Conservation (phyloP, 2,329 filamentous ascomycete genomes). For the Penicillium sp. region DNA sequence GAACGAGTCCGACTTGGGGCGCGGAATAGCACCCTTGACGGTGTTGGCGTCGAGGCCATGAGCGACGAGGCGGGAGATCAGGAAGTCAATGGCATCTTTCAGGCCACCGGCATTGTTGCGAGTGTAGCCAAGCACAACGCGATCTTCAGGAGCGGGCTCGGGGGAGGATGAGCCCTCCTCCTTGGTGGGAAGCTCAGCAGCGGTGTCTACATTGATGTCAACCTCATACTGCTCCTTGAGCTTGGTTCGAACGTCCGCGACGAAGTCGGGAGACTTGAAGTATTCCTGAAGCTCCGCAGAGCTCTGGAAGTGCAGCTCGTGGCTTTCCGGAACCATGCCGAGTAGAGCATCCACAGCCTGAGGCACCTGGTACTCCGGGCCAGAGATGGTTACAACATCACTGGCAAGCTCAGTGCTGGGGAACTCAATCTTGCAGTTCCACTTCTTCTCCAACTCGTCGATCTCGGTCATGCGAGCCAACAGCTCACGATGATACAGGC, state of each 20-base stretch:
- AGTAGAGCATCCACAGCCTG: constrained; percentile 95
- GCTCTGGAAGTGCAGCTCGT: constrained; percentile 84
- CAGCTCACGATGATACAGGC: constrained; percentile 92
- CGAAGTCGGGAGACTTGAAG: constrained; percentile 80
- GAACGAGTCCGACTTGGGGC: constrained; percentile 98
- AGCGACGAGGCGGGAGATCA: constrained; percentile 83
- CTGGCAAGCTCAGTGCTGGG: constrained; percentile 97
- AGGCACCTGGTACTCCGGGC: constrained; percentile 97
- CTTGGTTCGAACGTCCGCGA: constrained; percentile 78
- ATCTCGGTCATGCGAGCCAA: constrained; percentile 87
- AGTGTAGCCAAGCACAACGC: constrained; percentile 80
- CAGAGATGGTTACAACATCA: constrained; percentile 93
- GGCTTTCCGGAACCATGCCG: constrained; percentile 96
- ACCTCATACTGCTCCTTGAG: constrained; percentile 92
- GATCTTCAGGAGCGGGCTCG: constrained; percentile 56
- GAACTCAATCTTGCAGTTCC: constrained; percentile 99
- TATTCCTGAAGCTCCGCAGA: constrained; percentile 78
- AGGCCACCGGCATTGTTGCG: constrained; percentile 96
- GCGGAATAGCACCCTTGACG: constrained; percentile 91
- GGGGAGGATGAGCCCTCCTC: constrained; percentile 51
- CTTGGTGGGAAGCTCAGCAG: constrained; percentile 40
- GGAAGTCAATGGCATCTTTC: constrained; percentile 93
- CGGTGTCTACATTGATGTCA: constrained; percentile 73
- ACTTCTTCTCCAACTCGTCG: constrained; percentile 96
- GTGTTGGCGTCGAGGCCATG: constrained; percentile 86